Conservation (phyloP, 2,329 filamentous ascomycete species). For the Fusarium miscanthi region DNA sequence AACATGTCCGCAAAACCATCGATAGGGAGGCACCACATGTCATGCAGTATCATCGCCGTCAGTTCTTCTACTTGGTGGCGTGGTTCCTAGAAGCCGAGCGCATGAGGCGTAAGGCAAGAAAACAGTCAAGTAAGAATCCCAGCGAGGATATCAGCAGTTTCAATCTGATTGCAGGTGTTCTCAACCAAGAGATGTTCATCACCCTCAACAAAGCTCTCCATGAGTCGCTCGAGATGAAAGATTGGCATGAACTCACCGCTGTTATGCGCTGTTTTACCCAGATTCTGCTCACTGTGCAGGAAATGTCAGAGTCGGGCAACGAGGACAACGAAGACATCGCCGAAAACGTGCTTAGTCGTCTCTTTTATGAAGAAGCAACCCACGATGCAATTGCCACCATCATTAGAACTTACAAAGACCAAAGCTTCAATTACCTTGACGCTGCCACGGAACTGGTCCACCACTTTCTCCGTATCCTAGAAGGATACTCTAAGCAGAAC, state of each 20-base stretch:
- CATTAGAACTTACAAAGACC: slow-evolving; percentile 87
- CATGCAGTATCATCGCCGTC: slow-evolving; percentile 78
- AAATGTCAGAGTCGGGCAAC: slow-evolving; percentile 84
- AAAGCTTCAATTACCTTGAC: slow-evolving; percentile 93
- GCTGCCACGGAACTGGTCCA: slow-evolving; percentile 90
- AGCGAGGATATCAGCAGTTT: slow-evolving; percentile 77
- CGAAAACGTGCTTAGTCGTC: slow-evolving; percentile 93
- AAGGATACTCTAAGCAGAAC: slow-evolving; percentile 95
- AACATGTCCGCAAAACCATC: slow-evolving; percentile 86
- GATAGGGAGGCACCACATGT: slow-evolving; percentile 89
- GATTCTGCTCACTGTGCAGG: slow-evolving; percentile 89
- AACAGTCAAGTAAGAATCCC: slow-evolving; percentile 58
- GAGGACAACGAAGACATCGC: slow-evolving; percentile 98
- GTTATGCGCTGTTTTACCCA: slow-evolving; percentile 96
- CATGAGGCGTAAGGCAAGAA: slow-evolving; percentile 71
- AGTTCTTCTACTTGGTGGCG: slow-evolving; percentile 91
- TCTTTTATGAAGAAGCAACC: slow-evolving; percentile 98
- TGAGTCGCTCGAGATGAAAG: slow-evolving; percentile 80
- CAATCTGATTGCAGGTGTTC: slow-evolving; percentile 85
- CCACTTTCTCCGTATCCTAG: slow-evolving; percentile 90
- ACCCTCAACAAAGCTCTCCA: slow-evolving; percentile 87
- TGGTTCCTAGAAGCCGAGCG: slow-evolving; percentile 95
- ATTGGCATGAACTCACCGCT: slow-evolving; percentile 87
- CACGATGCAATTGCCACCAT: slow-evolving; percentile 88
- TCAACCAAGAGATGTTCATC: slow-evolving; percentile 96